phyloP scores from a whole-genome alignment of 257 asterid genomes.

The Nicotiana paniculata region DNA sequence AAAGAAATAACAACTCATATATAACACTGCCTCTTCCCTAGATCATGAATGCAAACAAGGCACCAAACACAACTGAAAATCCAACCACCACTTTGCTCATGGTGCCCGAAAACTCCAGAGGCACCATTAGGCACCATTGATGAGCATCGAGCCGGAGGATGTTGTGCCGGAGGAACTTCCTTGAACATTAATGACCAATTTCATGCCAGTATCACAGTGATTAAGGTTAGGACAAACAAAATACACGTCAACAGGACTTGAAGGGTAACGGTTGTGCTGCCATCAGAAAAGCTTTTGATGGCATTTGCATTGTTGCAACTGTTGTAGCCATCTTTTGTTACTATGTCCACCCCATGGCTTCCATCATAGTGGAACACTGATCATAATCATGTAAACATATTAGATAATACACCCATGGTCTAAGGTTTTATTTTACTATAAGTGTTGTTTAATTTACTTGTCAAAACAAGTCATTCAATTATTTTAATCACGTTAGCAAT shows the following conservation, averaged over 20 bases:
- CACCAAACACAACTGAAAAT: slow-evolving; percentile 29
- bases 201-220: slow-evolving; percentile 60
- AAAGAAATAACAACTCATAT: background rate
- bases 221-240: slow-evolving; percentile 41
- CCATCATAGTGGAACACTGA: slow-evolving; percentile 48
- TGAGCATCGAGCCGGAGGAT: background rate
- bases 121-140: slow-evolving; percentile 13
- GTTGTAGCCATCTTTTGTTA: slow-evolving; percentile 26
- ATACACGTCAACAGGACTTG: slow-evolving; percentile 35
- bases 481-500: too few relatives aligned
- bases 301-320: slow-evolving; percentile 34
- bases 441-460: background rate
- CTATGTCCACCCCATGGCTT: slow-evolving; percentile 44
- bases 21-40: slow-evolving; percentile 75
- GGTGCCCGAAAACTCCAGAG: slow-evolving; percentile 21
- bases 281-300: slow-evolving; percentile 18
- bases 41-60: slow-evolving; percentile 38
- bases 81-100: slow-evolving; percentile 23
- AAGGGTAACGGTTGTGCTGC: slow-evolving; percentile 38
- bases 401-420: background rate
- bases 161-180: slow-evolving; percentile 12
- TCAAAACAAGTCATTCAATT: too few relatives aligned
- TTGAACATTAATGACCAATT: slow-evolving; percentile 33
- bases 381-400: too few relatives aligned
- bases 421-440: too few relatives aligned